Conservation (phyloP, 2,329 filamentous ascomycete genomes). For the Cyphellophora attinorum region DNA sequence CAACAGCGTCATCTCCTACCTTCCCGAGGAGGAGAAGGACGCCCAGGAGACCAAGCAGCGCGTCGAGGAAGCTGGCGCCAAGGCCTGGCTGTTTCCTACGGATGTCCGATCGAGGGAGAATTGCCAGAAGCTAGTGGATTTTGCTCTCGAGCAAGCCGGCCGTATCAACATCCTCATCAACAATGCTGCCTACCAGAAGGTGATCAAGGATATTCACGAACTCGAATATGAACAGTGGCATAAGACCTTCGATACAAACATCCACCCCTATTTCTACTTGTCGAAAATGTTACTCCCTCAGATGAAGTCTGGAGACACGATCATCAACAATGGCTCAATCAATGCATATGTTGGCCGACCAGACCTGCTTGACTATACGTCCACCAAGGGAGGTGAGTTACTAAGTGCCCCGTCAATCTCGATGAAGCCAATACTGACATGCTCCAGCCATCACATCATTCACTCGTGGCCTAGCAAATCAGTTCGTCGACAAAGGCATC, state of each 20-base stretch:
- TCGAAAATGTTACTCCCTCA: slow-evolving; percentile 68
- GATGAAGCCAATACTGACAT: too few relatives aligned
- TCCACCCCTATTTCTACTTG: slow-evolving; percentile 72
- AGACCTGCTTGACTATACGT: slow-evolving; percentile 73
- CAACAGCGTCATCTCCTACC: slow-evolving; percentile 61
- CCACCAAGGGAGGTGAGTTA: slow-evolving; percentile 38
- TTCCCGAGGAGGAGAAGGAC: slow-evolving; percentile 66
- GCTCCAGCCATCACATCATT: slow-evolving; percentile 63
- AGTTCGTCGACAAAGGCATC: slow-evolving; percentile 62
- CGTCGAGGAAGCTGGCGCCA: slow-evolving; percentile 57
- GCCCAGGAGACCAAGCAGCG: slow-evolving; percentile 63
- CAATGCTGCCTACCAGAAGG: slow-evolving; percentile 68
- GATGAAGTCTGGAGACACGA: slow-evolving; percentile 63
- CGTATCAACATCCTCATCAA: slow-evolving; percentile 59
- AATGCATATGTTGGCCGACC: slow-evolving; percentile 74
- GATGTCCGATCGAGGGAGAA: slow-evolving; percentile 58
- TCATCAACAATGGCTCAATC: slow-evolving; percentile 80
- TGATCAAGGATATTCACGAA: slow-evolving; percentile 61
- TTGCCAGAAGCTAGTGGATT: slow-evolving; percentile 60
- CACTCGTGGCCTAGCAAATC: slow-evolving; percentile 67
- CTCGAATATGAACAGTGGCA: slow-evolving; percentile 70
- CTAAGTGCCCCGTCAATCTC: too few relatives aligned
- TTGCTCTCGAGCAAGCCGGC: slow-evolving; percentile 56
- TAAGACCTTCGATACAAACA: slow-evolving; percentile 72
- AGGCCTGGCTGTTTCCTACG: slow-evolving; percentile 54